phyloP scores from a whole-genome alignment of 2,329 filamentous ascomycete species.

The Blastomyces emzantsi region DNA sequence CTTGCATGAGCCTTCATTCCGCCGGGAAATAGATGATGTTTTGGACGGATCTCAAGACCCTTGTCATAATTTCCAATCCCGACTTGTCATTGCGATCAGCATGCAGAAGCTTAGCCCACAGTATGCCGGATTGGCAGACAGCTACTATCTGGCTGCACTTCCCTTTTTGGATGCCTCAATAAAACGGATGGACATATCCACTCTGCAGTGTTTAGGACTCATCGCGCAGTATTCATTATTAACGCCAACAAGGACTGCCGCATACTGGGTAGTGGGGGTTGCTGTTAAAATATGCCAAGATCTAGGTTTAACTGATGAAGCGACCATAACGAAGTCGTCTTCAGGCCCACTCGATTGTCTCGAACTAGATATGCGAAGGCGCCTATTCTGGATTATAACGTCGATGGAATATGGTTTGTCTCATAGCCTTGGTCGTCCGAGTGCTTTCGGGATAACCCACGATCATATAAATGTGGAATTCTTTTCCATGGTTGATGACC shows the following conservation, averaged over 20 bases:
- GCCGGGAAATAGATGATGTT: constrained; percentile 67
- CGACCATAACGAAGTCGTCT: constrained; percentile 63
- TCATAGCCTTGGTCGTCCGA: constrained; percentile 79
- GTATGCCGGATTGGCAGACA: constrained; percentile 89
- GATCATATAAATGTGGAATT: constrained; percentile 81
- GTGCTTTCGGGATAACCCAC: constrained; percentile 69
- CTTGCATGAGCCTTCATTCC: constrained; percentile 73
- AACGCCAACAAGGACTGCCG: constrained; percentile 82
- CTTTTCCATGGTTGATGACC: constrained; percentile 73
- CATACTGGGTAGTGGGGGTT: constrained; percentile 87
- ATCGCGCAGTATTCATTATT: constrained; percentile 87
- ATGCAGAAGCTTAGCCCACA: constrained; percentile 83
- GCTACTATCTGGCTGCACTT: constrained; percentile 87
- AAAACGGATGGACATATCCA: constrained; percentile 79
- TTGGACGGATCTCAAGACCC: constrained; percentile 67
- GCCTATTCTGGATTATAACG: constrained; percentile 78
- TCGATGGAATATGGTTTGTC: constrained; percentile 85
- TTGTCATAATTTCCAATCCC: constrained; percentile 78
- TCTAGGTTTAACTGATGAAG: constrained; percentile 77
- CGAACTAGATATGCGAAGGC: constrained; percentile 79
- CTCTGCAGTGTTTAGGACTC: constrained; percentile 78
- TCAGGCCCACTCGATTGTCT: constrained; percentile 57
- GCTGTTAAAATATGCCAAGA: constrained; percentile 84
- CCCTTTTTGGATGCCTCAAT: constrained; percentile 74
- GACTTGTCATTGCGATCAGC: constrained; percentile 90